Conservation (phyloP, 176 grass and related monocot species). For the Carex parvula region DNA sequence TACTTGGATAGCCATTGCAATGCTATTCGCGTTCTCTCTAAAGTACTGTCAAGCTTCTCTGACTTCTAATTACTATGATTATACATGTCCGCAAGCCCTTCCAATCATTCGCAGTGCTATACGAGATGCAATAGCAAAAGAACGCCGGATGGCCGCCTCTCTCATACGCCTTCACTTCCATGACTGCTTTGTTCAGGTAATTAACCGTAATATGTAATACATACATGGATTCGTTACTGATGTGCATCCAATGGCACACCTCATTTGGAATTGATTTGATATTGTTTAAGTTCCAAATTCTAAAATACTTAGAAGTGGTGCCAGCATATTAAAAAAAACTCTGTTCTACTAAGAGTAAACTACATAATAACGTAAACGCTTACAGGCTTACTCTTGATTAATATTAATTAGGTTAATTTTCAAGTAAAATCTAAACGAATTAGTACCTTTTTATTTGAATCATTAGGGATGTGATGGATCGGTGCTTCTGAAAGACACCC, state of each 20-base stretch:
- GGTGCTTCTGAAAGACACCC: too few species aligned
- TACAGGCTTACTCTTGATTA: too few species aligned
- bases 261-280: too few species aligned
- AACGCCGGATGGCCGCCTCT: not conserved
- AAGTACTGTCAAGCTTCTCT: not conserved
- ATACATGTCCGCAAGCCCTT: constrained; percentile 7
- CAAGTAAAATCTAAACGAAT: too few species aligned
- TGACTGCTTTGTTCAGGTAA: constrained; percentile 20
- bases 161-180: constrained; percentile 10
- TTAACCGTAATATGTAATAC: not conserved
- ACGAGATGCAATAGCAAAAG: not conserved
- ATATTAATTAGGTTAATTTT: too few species aligned
- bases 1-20: not conserved
- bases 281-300: too few species aligned
- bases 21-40: not conserved
- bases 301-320: too few species aligned
- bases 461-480: too few species aligned
- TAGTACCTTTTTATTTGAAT: too few species aligned
- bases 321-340: not conserved
- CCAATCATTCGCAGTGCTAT: not conserved
- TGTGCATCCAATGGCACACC: not conserved
- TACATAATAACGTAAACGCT: not conserved
- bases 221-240: not conserved
- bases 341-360: not conserved
- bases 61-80: not conserved